These are phyloP conservation scores for Sapria himalayana DNA, from an alignment of 345 rosid genomes.

Conservation along the genomic window DNA sequence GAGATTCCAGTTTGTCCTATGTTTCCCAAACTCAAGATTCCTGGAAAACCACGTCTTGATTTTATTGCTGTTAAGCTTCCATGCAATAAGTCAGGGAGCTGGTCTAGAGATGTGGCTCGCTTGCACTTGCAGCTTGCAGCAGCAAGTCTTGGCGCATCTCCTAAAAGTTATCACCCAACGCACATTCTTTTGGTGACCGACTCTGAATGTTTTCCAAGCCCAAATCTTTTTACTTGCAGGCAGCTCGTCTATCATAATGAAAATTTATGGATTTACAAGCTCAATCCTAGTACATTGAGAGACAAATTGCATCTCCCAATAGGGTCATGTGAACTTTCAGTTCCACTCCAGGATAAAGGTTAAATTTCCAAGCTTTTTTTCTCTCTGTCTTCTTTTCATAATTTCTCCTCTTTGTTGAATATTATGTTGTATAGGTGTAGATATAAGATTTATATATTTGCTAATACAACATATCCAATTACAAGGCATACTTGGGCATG, in stretches of 20 bases:
- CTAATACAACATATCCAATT: too few relatives aligned
- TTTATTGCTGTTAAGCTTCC: conserved; percentile 68
- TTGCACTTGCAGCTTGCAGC: conserved; percentile 72
- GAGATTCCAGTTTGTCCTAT: conserved; percentile 69
- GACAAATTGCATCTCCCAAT: conserved; percentile 49
- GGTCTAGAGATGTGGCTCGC: conserved; percentile 77
- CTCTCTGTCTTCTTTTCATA: background rate
- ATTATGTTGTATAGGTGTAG: too few relatives aligned
- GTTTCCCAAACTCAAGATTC: conserved; percentile 40
- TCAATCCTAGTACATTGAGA: conserved; percentile 35
- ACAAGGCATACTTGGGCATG: too few relatives aligned
- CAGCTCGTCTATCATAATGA: conserved; percentile 39
- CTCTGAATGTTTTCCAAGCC: conserved; percentile 54
- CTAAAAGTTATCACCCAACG: conserved; percentile 52
- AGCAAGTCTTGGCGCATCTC: conserved; percentile 59
- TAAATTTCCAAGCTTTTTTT: conserved; percentile 8
- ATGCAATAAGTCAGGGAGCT: conserved; percentile 33
- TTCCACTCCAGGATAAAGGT: conserved; percentile 77
- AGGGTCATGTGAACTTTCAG: conserved; percentile 81
- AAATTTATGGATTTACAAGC: conserved; percentile 58
- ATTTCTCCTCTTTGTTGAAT: conserved; percentile 4
- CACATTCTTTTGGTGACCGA: conserved; percentile 46
- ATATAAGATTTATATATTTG: too few relatives aligned
- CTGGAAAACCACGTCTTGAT: conserved; percentile 61
- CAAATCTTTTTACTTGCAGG: conserved; percentile 67